Conservation (phyloP, 2,329 filamentous ascomycete genomes). For the Bipolaris cookei region DNA sequence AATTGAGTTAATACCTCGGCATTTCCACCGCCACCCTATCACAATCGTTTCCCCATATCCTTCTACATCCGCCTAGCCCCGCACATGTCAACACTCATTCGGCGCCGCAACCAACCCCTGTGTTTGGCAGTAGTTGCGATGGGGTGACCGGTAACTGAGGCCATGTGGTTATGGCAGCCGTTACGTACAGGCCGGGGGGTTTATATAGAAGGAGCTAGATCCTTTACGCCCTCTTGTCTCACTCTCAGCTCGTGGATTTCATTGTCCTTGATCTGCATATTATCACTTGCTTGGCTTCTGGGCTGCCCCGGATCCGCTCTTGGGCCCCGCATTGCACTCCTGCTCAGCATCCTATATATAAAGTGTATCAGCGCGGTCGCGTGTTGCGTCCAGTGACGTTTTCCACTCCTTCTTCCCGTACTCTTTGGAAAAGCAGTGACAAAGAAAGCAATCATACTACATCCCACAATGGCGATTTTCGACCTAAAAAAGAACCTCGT, state of each 20-base stretch:
- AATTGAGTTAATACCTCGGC: neutral
- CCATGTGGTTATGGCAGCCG: neutral
- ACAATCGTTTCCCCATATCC: too few relatives aligned
- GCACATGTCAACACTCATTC: neutral
- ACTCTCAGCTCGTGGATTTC: neutral
- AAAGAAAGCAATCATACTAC: neutral
- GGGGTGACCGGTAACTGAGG: neutral
- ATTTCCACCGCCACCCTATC: neutral
- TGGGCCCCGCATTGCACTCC: neutral
- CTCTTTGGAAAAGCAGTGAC: neutral
- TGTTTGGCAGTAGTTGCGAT: conserved; percentile 1
- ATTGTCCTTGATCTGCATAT: neutral
- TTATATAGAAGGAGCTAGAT: neutral
- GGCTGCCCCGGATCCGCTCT: neutral
- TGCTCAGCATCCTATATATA: neutral
- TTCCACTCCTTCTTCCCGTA: too few relatives aligned
- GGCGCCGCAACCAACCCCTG: neutral
- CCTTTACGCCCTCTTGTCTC: neutral
- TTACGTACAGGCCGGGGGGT: neutral
- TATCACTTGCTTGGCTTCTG: neutral
- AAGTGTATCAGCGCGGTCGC: neutral
- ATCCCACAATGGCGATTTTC: conserved; percentile 34
- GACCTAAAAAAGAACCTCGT: conserved; percentile 45
- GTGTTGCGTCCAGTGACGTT: neutral
- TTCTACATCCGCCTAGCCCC: neutral